Evolutionary conservation across 305 asterid species (phyloP).

Genomic region (Ilex paraguariensis): DNA sequence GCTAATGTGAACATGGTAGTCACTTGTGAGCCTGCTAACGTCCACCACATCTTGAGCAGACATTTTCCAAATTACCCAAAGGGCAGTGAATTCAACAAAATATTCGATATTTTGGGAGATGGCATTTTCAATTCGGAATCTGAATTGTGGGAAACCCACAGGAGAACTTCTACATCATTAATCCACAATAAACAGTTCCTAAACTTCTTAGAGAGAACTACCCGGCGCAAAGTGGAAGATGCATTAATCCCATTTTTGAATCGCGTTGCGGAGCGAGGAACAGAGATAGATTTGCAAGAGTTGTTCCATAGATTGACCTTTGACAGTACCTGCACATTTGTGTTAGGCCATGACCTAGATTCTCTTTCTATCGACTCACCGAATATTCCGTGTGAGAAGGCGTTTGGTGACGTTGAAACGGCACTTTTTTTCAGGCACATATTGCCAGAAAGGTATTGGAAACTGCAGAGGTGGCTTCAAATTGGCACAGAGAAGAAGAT

Average conservation of each 20-base stretch:
- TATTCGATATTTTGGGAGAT: constrained; percentile 44
- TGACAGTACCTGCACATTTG: constrained; percentile 30
- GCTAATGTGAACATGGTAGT: constrained; percentile 31
- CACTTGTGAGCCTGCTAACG: constrained; percentile 46
- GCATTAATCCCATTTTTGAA: constrained; percentile 44
- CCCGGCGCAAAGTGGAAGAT: constrained; percentile 29
- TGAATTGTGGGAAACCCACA: constrained; percentile 42
- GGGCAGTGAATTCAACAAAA: constrained; percentile 39
- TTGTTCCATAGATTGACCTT: constrained; percentile 43
- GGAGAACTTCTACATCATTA: constrained; percentile 25
- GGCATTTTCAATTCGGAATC: constrained; percentile 45
- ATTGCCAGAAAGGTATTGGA: constrained; percentile 36
- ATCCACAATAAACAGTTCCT: constrained; percentile 17
- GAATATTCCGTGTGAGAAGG: constrained; percentile 31
- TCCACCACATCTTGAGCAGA: constrained; percentile 51
- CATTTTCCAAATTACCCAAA: constrained; percentile 50
- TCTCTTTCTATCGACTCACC: constrained; percentile 29
- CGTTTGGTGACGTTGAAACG: constrained; percentile 24
- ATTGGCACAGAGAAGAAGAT: constrained; percentile 29
- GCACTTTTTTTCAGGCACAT: constrained; percentile 35
- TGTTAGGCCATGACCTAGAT: constrained; percentile 30
- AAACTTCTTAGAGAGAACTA: constrained; percentile 11
- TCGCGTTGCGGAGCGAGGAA: constrained; percentile 6
- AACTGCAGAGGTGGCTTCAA: constrained; percentile 27
- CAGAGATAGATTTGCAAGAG: constrained; percentile 34